phyloP scores from a whole-genome alignment of 495 filamentous ascomycete species.

The Penicillium canariense region DNA sequence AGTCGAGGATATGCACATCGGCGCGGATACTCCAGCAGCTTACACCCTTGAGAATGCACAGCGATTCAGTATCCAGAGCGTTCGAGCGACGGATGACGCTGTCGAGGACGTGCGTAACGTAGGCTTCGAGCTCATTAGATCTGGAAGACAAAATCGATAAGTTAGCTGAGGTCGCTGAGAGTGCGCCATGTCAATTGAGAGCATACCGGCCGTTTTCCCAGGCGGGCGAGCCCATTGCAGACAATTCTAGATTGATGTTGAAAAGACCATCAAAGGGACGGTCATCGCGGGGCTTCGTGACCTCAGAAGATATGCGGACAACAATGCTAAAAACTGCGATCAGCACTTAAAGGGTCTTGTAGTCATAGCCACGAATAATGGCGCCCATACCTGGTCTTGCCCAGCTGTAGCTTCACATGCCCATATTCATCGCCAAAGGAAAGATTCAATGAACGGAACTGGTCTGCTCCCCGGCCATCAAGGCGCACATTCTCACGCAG shows the following conservation, averaged over 20 bases:
- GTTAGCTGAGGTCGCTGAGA: not conserved
- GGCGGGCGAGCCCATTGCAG: slow-evolving; percentile 86
- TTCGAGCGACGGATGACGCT: slow-evolving; percentile 87
- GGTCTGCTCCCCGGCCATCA: slow-evolving; percentile 76
- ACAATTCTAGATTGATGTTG: slow-evolving; percentile 83
- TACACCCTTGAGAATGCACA: slow-evolving; percentile 85
- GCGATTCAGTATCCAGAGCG: slow-evolving; percentile 89
- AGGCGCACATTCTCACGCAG: slow-evolving; percentile 73
- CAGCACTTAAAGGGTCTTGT: slow-evolving; percentile 2
- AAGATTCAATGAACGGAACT: slow-evolving; percentile 72
- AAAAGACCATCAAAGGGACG: slow-evolving; percentile 94
- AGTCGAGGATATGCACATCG: slow-evolving; percentile 83
- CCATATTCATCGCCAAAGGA: slow-evolving; percentile 89
- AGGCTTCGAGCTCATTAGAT: slow-evolving; percentile 73
- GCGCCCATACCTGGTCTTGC: slow-evolving; percentile 74
- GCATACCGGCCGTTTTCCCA: slow-evolving; percentile 80
- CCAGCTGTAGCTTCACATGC: slow-evolving; percentile 81
- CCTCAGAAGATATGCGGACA: slow-evolving; percentile 81
- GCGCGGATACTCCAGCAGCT: slow-evolving; percentile 89
- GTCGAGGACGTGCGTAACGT: slow-evolving; percentile 84
- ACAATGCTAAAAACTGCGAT: slow-evolving; percentile 58
- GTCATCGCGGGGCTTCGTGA: slow-evolving; percentile 78
- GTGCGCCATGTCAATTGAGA: not conserved
- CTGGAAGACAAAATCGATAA: slow-evolving; percentile 25
- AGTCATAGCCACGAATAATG: not conserved